Percentiles rank a stretch among this genome's conserved stretches.
phyloP scores from a whole-genome alignment of 495 filamentous ascomycete genomes.

The Aspergillus conjunctus region DNA sequence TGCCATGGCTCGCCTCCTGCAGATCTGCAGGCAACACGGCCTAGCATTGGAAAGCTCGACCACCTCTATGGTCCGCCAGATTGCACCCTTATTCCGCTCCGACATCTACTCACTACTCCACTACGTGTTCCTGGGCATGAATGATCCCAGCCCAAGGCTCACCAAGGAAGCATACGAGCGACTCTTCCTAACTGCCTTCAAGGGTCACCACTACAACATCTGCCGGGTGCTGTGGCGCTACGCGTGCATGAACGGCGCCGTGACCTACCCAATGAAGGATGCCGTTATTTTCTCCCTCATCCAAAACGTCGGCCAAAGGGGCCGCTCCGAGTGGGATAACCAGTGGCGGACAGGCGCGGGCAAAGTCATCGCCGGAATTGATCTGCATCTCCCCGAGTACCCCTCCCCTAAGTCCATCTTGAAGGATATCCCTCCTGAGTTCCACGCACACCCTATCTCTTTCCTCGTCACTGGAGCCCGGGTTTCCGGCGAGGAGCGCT shows the following conservation, averaged over 20 bases:
- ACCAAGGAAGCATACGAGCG: constrained; percentile 25
- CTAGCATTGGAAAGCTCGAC: constrained; percentile 26
- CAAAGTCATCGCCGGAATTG: constrained; percentile 44
- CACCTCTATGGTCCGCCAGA: constrained; percentile 20
- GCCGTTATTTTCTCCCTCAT: constrained; percentile 31
- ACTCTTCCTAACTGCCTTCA: constrained; percentile 47
- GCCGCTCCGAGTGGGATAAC: constrained; percentile 16
- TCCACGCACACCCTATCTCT: constrained; percentile 32
- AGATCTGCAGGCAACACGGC: constrained; percentile 31
- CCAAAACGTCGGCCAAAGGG: constrained; percentile 24
- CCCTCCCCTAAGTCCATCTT: constrained; percentile 17
- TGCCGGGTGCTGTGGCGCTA: constrained; percentile 53
- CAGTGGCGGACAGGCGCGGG: constrained; percentile 36
- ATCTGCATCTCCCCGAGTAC: constrained; percentile 24
- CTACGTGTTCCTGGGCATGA: constrained; percentile 26
- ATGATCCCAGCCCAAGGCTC: constrained; percentile 19
- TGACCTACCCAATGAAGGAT: constrained; percentile 39
- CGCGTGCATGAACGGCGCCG: constrained; percentile 45
- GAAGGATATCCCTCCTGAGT: constrained; percentile 32
- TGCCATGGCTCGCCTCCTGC: constrained; percentile 31
- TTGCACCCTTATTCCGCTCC: constrained; percentile 27
- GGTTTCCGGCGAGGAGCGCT: constrained; percentile 26
- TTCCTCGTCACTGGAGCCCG: constrained; percentile 29
- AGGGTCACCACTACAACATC: constrained; percentile 40
- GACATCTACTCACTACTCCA: constrained; percentile 29